These are phyloP conservation scores for Trichophyton mentagrophytes DNA, from an alignment of 2,329 filamentous ascomycete genomes.

Conservation along the genomic window DNA sequence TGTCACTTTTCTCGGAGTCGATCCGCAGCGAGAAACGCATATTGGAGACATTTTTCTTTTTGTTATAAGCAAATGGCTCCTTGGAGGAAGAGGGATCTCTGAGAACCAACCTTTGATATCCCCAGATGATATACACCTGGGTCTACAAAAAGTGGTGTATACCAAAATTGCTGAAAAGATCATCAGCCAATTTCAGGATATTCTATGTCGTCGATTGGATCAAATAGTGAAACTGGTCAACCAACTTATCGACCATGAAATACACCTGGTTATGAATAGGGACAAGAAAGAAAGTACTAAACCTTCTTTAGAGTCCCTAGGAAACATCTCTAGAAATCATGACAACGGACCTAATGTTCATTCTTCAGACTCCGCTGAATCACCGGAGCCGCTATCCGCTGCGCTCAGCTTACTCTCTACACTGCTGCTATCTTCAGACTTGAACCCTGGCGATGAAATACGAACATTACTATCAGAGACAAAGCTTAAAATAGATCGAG, in stretches of 20 bases:
- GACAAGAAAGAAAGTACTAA: neutral
- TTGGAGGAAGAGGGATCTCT: slow-evolving; percentile 13
- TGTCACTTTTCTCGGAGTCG: slow-evolving; percentile 24
- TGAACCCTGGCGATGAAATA: slow-evolving; percentile 22
- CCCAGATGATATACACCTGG: slow-evolving; percentile 17
- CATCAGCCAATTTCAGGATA: slow-evolving; percentile 32
- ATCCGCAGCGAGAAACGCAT: slow-evolving; percentile 29
- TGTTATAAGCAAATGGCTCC: slow-evolving; percentile 31
- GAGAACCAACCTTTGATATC: slow-evolving; percentile 4
- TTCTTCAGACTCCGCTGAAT: slow-evolving; percentile 13
- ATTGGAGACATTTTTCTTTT: slow-evolving; percentile 32
- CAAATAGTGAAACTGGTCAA: slow-evolving; percentile 31
- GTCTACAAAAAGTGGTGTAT: slow-evolving; percentile 27
- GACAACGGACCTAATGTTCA: slow-evolving; percentile 6
- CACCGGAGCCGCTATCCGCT: slow-evolving; percentile 27
- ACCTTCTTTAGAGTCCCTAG: slow-evolving; percentile 21
- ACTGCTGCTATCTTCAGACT: slow-evolving; percentile 31
- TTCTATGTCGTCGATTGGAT: slow-evolving; percentile 28
- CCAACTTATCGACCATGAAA: slow-evolving; percentile 30
- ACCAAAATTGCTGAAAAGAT: slow-evolving; percentile 32
- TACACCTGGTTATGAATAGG: slow-evolving; percentile 4
- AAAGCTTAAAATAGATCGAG: slow-evolving; percentile 25
- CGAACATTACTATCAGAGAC: slow-evolving; percentile 21
- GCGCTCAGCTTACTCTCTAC: slow-evolving; percentile 34
- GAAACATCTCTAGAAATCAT: slow-evolving; percentile 22